Conservation (phyloP, 2,329 filamentous ascomycete genomes). For the Emmonsiellopsis sp. region DNA sequence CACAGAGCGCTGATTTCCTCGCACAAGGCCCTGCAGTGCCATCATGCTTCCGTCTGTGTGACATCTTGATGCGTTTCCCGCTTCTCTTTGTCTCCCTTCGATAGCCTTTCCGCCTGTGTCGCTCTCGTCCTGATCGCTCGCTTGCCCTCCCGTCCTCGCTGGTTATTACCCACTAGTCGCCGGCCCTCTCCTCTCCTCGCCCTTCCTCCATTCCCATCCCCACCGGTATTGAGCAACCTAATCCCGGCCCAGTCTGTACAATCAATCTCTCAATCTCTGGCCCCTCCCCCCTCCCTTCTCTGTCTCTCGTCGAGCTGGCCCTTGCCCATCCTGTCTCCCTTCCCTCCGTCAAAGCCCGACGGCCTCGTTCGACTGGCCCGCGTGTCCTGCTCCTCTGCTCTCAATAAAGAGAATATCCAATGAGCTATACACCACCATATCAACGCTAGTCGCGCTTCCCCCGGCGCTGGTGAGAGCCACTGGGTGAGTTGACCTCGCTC, state of each 20-base stretch:
- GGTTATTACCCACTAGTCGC: background rate
- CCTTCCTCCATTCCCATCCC: conserved; percentile 5
- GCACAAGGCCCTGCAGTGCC: conserved; percentile 9
- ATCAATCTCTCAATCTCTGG: conserved; percentile 13
- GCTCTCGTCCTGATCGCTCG: conserved; percentile 12
- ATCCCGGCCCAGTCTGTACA: background rate
- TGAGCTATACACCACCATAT: background rate
- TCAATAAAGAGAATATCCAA: conserved; percentile 16
- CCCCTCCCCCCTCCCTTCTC: conserved; percentile 12
- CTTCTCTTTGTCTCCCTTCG: conserved; percentile 17
- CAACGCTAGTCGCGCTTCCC: conserved; percentile 1
- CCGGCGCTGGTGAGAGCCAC: background rate
- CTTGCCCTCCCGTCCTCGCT: background rate
- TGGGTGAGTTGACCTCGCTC: conserved; percentile 2
- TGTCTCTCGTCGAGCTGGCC: no score
- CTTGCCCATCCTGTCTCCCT: background rate
- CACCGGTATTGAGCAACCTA: background rate
- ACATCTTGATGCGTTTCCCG: conserved; percentile 14
- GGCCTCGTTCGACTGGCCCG: conserved; percentile 7
- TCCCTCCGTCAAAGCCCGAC: background rate
- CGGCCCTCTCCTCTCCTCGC: conserved; percentile 10
- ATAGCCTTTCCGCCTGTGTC: conserved; percentile 13
- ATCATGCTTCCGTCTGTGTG: conserved; percentile 17
- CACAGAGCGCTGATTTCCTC: background rate
- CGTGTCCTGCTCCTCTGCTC: conserved; percentile 18